A percentile compares a stretch with the other conserved stretches of the same genome.
Conservation (phyloP, 495 filamentous ascomycete genomes). For the Penicillium paradoxum region DNA sequence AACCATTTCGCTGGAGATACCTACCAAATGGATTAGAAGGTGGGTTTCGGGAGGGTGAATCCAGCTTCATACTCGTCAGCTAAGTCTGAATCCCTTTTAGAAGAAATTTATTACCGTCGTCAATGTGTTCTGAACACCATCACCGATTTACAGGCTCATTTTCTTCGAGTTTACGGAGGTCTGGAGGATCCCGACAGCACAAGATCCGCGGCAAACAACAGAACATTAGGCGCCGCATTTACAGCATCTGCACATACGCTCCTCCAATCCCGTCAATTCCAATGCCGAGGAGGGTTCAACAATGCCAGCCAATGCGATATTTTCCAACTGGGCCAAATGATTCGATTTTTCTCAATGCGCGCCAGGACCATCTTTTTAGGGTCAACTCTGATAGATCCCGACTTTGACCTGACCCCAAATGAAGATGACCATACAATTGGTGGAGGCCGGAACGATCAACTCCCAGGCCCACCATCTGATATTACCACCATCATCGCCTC, state of each 20-base stretch:
- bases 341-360: conserved; percentile 64
- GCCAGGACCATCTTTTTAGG: conserved; percentile 46
- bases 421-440: conserved; percentile 10
- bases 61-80: not conserved
- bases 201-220: conserved; percentile 7
- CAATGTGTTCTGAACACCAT: conserved; percentile 69
- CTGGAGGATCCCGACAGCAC: conserved; percentile 27
- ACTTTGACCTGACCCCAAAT: conserved; percentile 23
- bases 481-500: conserved; percentile 48
- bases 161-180: conserved; percentile 59
- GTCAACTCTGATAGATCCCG: conserved; percentile 43
- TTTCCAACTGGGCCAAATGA: conserved; percentile 81
- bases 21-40: conserved; percentile 70
- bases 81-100: conserved; percentile 33
- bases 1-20: conserved; percentile 62
- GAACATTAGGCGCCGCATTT: conserved; percentile 9
- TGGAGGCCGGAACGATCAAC: not conserved
- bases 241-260: conserved; percentile 8
- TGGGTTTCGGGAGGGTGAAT: conserved; percentile 24
- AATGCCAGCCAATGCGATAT: conserved; percentile 72
- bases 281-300: conserved; percentile 75
- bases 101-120: conserved; percentile 67
- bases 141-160: conserved; percentile 68
- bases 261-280: conserved; percentile 33
- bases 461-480: conserved; percentile 29